Conservation (phyloP, 2,329 filamentous ascomycete genomes). For the Pseudogymnoascus sp. region DNA sequence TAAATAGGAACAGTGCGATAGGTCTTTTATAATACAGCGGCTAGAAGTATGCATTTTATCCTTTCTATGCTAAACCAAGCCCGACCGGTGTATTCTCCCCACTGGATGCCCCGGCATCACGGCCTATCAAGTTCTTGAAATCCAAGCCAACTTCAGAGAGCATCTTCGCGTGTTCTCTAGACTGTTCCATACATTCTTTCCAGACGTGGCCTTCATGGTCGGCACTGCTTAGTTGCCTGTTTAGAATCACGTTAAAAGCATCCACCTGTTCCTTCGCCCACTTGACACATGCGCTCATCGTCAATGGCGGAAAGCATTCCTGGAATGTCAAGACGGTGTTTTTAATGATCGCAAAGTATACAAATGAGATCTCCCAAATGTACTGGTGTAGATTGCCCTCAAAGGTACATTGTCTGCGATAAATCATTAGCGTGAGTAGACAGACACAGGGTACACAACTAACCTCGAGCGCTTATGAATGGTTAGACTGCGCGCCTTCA, state of each 20-base stretch:
- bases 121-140: conserved; percentile 72
- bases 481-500: conserved; percentile 67
- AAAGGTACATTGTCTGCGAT: conserved; percentile 82
- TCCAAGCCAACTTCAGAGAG: conserved; percentile 82
- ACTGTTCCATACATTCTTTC: conserved; percentile 74
- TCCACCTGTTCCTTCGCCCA: conserved; percentile 98
- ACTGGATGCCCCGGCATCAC: neutral
- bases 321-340: conserved; percentile 91
- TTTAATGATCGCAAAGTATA: conserved; percentile 89
- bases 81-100: neutral
- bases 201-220: conserved; percentile 68
- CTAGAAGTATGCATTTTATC: neutral
- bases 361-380: conserved; percentile 90
- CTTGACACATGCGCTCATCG: conserved; percentile 92
- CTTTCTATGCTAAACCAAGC: neutral
- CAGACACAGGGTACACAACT: conserved; percentile 20
- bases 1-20: neutral
- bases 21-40: neutral
- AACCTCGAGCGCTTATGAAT: conserved; percentile 80
- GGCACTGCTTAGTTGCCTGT: conserved; percentile 78
- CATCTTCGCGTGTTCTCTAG: conserved; percentile 71
- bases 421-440: conserved; percentile 20
- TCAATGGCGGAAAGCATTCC: conserved; percentile 71
- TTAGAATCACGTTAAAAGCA: conserved; percentile 75
- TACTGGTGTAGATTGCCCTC: conserved; percentile 88